These are phyloP conservation scores for Penicillium parvum DNA, from an alignment of 495 filamentous ascomycete genomes.

Conservation along the genomic window DNA sequence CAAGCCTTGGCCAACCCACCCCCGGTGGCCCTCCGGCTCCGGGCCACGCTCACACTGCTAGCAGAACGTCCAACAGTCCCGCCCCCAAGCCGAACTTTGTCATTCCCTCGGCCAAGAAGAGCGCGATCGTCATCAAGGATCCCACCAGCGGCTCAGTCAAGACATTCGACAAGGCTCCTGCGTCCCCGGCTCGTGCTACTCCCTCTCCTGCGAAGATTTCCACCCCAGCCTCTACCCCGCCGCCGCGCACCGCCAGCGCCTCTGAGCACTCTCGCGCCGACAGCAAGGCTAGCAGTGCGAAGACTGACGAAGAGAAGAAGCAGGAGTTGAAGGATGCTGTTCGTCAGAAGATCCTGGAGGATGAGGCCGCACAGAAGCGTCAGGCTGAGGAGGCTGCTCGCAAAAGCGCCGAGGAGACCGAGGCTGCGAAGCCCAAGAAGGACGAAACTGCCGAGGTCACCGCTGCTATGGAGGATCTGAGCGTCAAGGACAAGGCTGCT, in stretches of 20 bases:
- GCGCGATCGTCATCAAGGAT: constrained; percentile 73
- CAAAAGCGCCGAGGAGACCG: constrained; percentile 45
- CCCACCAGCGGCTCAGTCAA: constrained; percentile 62
- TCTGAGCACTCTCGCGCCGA: constrained; percentile 56
- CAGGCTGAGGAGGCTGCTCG: constrained; percentile 46
- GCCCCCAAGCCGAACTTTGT: constrained; percentile 47
- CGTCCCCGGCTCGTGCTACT: constrained; percentile 52
- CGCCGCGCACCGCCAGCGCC: constrained; percentile 49
- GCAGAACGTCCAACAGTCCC: constrained; percentile 52
- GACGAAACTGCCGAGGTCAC: constrained; percentile 36
- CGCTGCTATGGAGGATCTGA: constrained; percentile 33
- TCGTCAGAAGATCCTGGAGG: constrained; percentile 55
- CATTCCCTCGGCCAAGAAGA: constrained; percentile 57
- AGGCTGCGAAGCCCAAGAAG: constrained; percentile 39
- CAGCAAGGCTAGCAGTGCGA: constrained; percentile 46
- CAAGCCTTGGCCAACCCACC: constrained; percentile 69
- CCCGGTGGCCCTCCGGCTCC: constrained; percentile 54
- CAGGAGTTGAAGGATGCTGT: constrained; percentile 65
- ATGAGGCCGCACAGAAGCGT: constrained; percentile 49
- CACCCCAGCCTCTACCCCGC: constrained; percentile 61
- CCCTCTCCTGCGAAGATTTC: constrained; percentile 58
- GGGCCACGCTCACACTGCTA: constrained; percentile 55
- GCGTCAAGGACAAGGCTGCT: constrained; percentile 35
- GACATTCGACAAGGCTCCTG: constrained; percentile 53
- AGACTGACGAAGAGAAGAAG: constrained; percentile 68